Conservation (phyloP, 108 stramenopile species). For the Pseudonitzschia pungens region DNA sequence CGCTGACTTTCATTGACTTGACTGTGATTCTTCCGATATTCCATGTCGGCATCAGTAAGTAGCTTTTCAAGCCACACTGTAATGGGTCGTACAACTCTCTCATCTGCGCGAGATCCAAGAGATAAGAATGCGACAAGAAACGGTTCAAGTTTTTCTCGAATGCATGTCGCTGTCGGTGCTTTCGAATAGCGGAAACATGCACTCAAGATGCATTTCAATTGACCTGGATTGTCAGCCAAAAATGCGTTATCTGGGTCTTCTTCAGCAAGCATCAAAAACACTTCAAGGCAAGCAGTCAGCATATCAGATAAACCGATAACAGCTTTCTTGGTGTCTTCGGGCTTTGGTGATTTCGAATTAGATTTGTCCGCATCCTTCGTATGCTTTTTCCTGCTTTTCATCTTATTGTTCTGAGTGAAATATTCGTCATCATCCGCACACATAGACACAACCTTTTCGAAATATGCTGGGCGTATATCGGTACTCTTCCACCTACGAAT, state of each 20-base stretch:
- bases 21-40: slow-evolving; percentile 14
- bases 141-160: slow-evolving; percentile 23
- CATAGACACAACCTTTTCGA: slow-evolving; percentile 64
- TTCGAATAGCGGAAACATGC: slow-evolving; percentile 30
- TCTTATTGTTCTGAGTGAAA: neutral
- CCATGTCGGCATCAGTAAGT: slow-evolving; percentile 19
- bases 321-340: slow-evolving; percentile 21
- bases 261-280: slow-evolving; percentile 37
- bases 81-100: slow-evolving; percentile 20
- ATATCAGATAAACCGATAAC: slow-evolving; percentile 19
- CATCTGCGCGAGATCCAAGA: slow-evolving; percentile 9
- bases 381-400: slow-evolving; percentile 20
- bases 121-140: slow-evolving; percentile 31
- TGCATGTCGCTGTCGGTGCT: slow-evolving; percentile 4
- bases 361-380: slow-evolving; percentile 12
- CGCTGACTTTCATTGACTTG: slow-evolving; percentile 11
- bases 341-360: slow-evolving; percentile 19
- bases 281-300: slow-evolving; percentile 44
- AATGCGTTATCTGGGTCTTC: slow-evolving; percentile 37
- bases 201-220: slow-evolving; percentile 35
- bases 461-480: slow-evolving; percentile 44
- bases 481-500: slow-evolving; percentile 33
- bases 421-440: slow-evolving; percentile 32
- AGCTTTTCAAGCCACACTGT: slow-evolving; percentile 31
- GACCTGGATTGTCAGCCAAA: slow-evolving; percentile 31